Percentiles rank a stretch among this genome's conserved stretches.
Evolutionary conservation across 179 eudicot genomes (phyloP).

Genomic region (Beta macrorhiza): DNA sequence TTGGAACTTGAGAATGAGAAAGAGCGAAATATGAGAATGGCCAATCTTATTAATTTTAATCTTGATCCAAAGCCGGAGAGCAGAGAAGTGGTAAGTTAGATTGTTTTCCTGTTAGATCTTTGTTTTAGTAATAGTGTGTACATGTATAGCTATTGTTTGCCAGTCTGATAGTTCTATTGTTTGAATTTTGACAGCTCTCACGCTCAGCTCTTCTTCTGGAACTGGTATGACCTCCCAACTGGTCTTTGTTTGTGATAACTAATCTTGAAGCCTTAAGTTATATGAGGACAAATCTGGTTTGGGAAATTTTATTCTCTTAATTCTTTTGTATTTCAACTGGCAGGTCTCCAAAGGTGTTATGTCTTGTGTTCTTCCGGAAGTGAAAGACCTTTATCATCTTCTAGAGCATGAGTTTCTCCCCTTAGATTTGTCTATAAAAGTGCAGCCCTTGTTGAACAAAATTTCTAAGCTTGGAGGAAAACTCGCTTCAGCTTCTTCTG

Average conservation of each 20-base stretch:
- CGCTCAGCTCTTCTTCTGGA: constrained; percentile 69
- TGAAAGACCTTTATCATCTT: constrained; percentile 78
- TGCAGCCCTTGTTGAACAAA: constrained; percentile 65
- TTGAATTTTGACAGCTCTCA: constrained; percentile 59
- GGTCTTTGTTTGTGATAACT: not conserved
- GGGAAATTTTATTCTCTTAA: not conserved
- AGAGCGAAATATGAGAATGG: constrained; percentile 71
- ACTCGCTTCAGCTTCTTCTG: constrained; percentile 80
- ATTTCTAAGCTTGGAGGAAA: constrained; percentile 82
- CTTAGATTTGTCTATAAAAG: constrained; percentile 63
- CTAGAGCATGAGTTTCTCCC: constrained; percentile 77
- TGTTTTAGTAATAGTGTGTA: not conserved
- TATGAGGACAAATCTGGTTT: not conserved
- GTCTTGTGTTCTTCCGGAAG: constrained; percentile 87
- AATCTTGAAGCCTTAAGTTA: constrained; percentile 11
- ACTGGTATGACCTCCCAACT: constrained; percentile 50
- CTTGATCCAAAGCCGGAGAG: constrained; percentile 73
- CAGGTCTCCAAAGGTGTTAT: constrained; percentile 83
- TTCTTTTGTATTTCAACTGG: not conserved
- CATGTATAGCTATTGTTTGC: not conserved
- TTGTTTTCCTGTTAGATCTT: constrained; percentile 6
- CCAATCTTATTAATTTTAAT: constrained; percentile 77
- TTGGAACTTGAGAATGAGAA: constrained; percentile 81
- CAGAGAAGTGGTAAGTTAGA: constrained; percentile 71
- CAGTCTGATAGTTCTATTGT: constrained; percentile 15